phyloP scores from a whole-genome alignment of 139 green algal species.

The Tetradesmus obliquus region DNA sequence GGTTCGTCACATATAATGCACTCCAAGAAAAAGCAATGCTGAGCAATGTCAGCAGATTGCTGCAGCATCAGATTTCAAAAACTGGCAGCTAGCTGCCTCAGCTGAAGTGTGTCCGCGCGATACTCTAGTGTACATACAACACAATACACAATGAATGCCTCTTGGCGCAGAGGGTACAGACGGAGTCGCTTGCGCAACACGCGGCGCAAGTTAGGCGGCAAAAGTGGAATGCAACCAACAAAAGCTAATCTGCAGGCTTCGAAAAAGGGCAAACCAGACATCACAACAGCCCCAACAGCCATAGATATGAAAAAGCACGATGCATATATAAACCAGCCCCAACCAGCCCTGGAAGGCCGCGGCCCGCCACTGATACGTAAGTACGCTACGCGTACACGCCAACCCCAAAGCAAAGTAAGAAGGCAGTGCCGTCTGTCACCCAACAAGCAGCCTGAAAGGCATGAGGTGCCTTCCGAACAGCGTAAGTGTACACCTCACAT shows the following conservation, averaged over 20 bases:
- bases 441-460: neutral
- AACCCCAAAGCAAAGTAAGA: neutral
- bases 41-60: too few relatives aligned
- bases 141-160: neutral
- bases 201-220: neutral
- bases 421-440: neutral
- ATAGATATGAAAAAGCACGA: neutral
- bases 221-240: neutral
- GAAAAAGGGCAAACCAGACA: neutral
- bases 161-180: neutral
- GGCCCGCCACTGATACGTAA: neutral
- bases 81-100: too few relatives aligned
- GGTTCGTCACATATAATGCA: too few relatives aligned
- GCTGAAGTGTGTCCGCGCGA: neutral
- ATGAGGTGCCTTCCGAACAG: too few relatives aligned
- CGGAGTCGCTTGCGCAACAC: neutral
- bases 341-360: neutral
- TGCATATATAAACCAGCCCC: neutral
- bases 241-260: neutral
- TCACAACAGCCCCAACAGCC: neutral
- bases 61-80: too few relatives aligned
- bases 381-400: neutral
- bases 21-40: too few relatives aligned
- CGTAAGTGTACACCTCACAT: too few relatives aligned
- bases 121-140: neutral